A percentile compares a stretch with the other conserved stretches of the same genome.
phyloP scores from a whole-genome alignment of 108 stramenopile species.

The Mediolabrus comicus region DNA sequence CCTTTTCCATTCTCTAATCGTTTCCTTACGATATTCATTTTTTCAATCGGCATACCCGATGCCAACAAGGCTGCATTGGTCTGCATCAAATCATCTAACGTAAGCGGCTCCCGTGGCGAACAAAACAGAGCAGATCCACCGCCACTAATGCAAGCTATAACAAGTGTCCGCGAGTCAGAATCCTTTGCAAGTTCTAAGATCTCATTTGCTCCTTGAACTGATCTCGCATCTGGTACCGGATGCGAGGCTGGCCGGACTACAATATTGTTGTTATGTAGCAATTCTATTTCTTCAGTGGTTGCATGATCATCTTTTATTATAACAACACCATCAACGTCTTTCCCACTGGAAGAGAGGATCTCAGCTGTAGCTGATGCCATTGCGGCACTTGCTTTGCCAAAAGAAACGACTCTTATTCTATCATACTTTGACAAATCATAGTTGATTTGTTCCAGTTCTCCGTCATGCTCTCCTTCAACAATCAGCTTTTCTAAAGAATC shows the following conservation, averaged over 20 bases:
- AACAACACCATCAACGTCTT: constrained; percentile 53
- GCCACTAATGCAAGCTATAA: constrained; percentile 76
- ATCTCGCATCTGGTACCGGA: constrained; percentile 83
- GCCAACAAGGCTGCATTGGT: constrained; percentile 61
- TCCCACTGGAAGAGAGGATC: constrained; percentile 23
- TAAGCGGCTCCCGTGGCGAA: constrained; percentile 56
- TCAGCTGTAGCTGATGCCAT: constrained; percentile 73
- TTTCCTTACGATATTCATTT: constrained; percentile 86
- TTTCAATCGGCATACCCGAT: constrained; percentile 79
- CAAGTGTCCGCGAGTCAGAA: constrained; percentile 50
- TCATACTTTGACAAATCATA: constrained; percentile 61
- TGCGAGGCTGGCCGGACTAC: constrained; percentile 66
- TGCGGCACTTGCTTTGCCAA: constrained; percentile 84
- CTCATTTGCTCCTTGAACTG: constrained; percentile 54
- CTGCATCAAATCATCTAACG: constrained; percentile 60
- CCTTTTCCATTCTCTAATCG: constrained; percentile 80
- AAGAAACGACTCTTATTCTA: constrained; percentile 59
- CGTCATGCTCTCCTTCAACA: constrained; percentile 1
- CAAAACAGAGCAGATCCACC: constrained; percentile 86
- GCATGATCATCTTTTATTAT: constrained; percentile 89
- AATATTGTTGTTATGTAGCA: constrained; percentile 45
- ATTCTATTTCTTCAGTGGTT: constrained; percentile 52
- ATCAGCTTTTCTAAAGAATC: neutral
- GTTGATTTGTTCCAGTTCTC: constrained; percentile 4
- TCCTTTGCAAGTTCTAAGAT: constrained; percentile 49